Percentiles rank a stretch among this genome's conserved stretches.
Conservation (phyloP, 2,329 filamentous ascomycete genomes). For the Monosporascus sp. region DNA sequence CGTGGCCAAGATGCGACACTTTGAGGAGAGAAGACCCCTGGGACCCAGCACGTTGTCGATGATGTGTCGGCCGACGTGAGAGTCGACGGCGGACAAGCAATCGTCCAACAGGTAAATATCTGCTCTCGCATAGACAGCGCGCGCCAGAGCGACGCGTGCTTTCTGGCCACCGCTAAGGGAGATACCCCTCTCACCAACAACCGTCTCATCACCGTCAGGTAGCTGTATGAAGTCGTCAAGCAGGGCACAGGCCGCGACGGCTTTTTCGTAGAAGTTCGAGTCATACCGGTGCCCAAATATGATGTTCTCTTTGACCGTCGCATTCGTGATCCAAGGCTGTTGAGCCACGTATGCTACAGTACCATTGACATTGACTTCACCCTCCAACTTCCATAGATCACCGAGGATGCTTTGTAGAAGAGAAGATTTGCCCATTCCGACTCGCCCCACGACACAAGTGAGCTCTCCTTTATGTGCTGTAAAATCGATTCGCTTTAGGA, state of each 20-base stretch:
- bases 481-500: constrained; percentile 79
- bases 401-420: constrained; percentile 83
- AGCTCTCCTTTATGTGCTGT: constrained; percentile 88
- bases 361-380: constrained; percentile 77
- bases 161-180: constrained; percentile 95
- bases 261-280: constrained; percentile 88
- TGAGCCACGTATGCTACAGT: constrained; percentile 88
- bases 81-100: constrained; percentile 93
- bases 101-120: constrained; percentile 95
- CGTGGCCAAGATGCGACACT: constrained; percentile 89
- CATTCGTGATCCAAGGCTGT: constrained; percentile 95
- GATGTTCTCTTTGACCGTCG: constrained; percentile 94
- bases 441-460: constrained; percentile 85
- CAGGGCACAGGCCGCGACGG: constrained; percentile 84
- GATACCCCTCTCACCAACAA: constrained; percentile 94
- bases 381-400: constrained; percentile 84
- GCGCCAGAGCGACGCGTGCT: constrained; percentile 82
- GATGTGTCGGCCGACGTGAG: constrained; percentile 90
- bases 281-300: constrained; percentile 94
- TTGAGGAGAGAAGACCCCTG: constrained; percentile 73
- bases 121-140: constrained; percentile 93
- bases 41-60: constrained; percentile 90
- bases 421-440: constrained; percentile 94
- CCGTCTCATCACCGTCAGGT: constrained; percentile 92
- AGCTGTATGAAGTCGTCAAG: constrained; percentile 86